These are phyloP conservation scores for Quercus cerris DNA, from an alignment of 306 rosid species.

Conservation along the genomic window DNA sequence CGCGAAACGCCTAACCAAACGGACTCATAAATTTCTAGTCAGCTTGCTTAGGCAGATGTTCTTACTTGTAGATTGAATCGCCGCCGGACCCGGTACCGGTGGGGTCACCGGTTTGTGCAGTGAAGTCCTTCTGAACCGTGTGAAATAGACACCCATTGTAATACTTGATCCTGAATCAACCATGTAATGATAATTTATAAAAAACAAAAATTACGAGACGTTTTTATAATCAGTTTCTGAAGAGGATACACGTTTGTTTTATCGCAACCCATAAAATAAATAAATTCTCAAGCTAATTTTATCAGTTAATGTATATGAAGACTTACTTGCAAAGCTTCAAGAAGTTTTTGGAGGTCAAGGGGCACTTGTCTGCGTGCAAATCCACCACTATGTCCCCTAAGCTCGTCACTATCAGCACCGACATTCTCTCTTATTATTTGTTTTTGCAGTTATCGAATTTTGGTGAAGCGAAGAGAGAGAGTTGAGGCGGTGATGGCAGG, in stretches of 20 bases:
- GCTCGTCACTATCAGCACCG: slow-evolving; percentile 85
- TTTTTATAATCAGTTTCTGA: neutral
- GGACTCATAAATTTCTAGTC: neutral
- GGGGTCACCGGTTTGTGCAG: slow-evolving; percentile 95
- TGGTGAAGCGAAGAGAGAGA: too few species aligned
- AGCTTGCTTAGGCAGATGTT: neutral
- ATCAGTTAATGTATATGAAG: neutral
- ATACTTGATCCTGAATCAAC: slow-evolving; percentile 62
- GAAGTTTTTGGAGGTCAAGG: slow-evolving; percentile 86
- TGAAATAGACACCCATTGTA: slow-evolving; percentile 89
- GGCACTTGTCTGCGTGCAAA: slow-evolving; percentile 68
- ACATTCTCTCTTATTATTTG: slow-evolving; percentile 29
- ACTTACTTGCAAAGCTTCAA: slow-evolving; percentile 87
- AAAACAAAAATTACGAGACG: neutral
- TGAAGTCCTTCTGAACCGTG: slow-evolving; percentile 84
- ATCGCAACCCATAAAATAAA: neutral
- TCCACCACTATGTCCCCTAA: slow-evolving; percentile 83
- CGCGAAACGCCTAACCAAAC: too few species aligned
- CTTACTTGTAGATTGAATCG: slow-evolving; percentile 76
- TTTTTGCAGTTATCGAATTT: too few species aligned
- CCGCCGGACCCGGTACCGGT: slow-evolving; percentile 78
- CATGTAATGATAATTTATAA: slow-evolving; percentile 9
- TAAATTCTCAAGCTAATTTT: neutral
- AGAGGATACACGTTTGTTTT: neutral
- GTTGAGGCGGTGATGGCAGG: too few species aligned